These are phyloP conservation scores for Neurospora sp. DNA, from an alignment of 2,329 filamentous ascomycete genomes.

Conservation along the genomic window DNA sequence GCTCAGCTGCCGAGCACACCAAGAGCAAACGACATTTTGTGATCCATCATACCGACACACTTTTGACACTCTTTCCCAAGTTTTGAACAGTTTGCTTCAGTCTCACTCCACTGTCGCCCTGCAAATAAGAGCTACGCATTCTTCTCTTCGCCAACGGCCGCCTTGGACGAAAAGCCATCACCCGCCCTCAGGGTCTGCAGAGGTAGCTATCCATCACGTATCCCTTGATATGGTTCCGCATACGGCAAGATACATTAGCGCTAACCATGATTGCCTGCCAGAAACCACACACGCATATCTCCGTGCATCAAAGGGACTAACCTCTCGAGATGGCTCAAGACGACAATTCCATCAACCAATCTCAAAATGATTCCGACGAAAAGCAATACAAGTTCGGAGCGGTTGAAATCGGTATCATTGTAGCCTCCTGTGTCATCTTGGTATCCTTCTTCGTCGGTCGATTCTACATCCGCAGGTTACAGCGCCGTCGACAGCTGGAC, in stretches of 20 bases:
- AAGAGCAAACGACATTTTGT: too few relatives aligned
- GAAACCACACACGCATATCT: background rate
- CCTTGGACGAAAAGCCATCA: background rate
- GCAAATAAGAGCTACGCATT: background rate
- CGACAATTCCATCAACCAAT: conserved; percentile 4
- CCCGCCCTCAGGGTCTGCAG: background rate
- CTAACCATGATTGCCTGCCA: background rate
- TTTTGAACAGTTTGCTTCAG: background rate
- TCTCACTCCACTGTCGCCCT: background rate
- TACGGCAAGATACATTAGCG: background rate
- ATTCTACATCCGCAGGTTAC: conserved; percentile 12
- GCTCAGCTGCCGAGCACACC: too few relatives aligned
- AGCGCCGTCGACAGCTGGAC: conserved; percentile 9
- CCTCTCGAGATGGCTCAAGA: conserved; percentile 6
- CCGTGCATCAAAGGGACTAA: background rate
- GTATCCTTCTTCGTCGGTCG: conserved; percentile 4
- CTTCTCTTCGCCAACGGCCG: background rate
- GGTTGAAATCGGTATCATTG: conserved; percentile 12
- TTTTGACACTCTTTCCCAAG: background rate
- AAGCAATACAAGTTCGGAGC: conserved; percentile 4
- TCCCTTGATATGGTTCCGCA: background rate
- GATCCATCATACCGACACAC: background rate
- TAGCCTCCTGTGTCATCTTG: conserved; percentile 4
- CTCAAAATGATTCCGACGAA: conserved; percentile 1
- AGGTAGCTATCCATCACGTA: background rate